phyloP scores from a whole-genome alignment of 2,329 filamentous ascomycete species.

The Aspergillus udagawae region DNA sequence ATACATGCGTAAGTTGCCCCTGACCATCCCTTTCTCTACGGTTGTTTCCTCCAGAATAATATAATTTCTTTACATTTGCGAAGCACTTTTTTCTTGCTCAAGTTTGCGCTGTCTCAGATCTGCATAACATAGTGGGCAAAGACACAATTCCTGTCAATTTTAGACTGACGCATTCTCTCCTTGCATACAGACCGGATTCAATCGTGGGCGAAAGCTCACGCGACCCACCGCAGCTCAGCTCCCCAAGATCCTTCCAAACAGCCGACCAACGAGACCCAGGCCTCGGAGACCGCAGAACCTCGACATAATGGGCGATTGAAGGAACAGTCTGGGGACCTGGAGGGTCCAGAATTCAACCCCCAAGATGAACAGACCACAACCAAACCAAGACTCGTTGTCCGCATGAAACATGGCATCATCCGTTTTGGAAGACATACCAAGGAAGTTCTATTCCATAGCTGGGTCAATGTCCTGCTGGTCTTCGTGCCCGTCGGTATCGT shows the following conservation, averaged over 20 bases:
- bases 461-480: constrained; percentile 42
- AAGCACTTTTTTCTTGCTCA: not conserved
- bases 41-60: not conserved
- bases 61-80: not conserved
- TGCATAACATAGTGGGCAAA: not conserved
- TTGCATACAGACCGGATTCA: constrained; percentile 30
- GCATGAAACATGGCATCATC: constrained; percentile 28
- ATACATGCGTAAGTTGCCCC: constrained; percentile 33
- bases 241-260: not conserved
- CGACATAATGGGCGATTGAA: constrained; percentile 30
- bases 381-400: constrained; percentile 21
- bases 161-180: constrained; percentile 1
- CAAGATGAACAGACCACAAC: constrained; percentile 16
- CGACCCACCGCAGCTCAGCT: constrained; percentile 18
- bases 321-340: constrained; percentile 10
- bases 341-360: constrained; percentile 13
- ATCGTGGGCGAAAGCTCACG: constrained; percentile 41
- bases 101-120: not conserved
- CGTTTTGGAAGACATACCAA: constrained; percentile 34
- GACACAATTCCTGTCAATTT: not conserved
- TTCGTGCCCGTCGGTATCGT: constrained; percentile 42
- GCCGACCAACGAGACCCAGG: not conserved
- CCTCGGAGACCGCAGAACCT: constrained; percentile 4
- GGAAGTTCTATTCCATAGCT: constrained; percentile 35
- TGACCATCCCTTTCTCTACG: not conserved